Percentiles rank a stretch among this genome's conserved stretches.
Evolutionary conservation across 1,139 yeast genomes (phyloP).

Genomic region (Trichomonascaceae sp.): DNA sequence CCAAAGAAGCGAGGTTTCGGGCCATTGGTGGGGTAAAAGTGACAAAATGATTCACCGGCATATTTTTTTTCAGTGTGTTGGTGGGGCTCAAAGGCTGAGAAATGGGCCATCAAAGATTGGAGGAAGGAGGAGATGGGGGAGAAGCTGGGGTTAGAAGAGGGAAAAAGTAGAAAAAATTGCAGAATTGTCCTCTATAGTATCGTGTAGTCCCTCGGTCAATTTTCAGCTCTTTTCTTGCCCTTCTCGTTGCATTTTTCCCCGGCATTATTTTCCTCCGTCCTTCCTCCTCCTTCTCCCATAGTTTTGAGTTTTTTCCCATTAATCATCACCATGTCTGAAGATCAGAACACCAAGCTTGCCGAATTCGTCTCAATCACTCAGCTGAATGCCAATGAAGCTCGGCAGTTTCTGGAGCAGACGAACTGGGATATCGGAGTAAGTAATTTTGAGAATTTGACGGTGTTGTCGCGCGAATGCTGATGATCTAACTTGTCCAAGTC

Average conservation of each 20-base stretch:
- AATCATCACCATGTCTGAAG: constrained; percentile 5
- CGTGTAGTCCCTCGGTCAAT: neutral
- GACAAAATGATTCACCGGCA: neutral
- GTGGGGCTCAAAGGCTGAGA: neutral
- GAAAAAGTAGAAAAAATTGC: no score
- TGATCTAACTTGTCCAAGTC: neutral
- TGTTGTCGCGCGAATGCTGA: constrained; percentile 6
- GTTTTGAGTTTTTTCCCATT: neutral
- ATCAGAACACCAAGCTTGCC: constrained; percentile 5
- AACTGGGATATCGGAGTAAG: constrained; percentile 37
- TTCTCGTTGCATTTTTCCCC: neutral
- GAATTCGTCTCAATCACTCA: constrained; percentile 7
- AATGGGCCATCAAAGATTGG: neutral
- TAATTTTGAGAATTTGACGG: no score
- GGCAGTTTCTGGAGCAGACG: constrained; percentile 36
- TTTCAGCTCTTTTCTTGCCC: neutral
- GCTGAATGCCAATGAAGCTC: constrained; percentile 37
- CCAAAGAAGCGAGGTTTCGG: constrained; percentile 5
- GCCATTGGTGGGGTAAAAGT: constrained; percentile 1
- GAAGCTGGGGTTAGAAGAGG: neutral
- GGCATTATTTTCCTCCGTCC: neutral
- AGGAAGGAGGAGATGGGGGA: neutral
- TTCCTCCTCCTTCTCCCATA: neutral
- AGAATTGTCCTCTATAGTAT: no score
- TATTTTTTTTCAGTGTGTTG: neutral